Percentiles rank a stretch among this genome's conserved stretches.
Conservation (phyloP, 108 stramenopile genomes). For the Chaetoceros tenuissimus region DNA sequence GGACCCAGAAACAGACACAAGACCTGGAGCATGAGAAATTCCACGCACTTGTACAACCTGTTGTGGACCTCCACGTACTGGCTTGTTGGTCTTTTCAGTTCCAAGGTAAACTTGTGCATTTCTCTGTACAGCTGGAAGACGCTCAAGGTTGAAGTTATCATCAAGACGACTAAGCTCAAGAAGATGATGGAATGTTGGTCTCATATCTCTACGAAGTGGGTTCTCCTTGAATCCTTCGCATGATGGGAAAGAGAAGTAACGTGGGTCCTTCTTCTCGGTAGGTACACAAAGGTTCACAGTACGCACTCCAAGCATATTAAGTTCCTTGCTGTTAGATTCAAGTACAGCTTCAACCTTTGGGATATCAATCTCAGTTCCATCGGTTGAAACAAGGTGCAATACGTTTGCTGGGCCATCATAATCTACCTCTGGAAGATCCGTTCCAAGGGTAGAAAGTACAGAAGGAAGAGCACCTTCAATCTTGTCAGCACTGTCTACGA, state of each 20-base stretch:
- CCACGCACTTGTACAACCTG: conserved; percentile 92
- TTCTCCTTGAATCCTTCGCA: conserved; percentile 78
- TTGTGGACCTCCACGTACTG: conserved; percentile 56
- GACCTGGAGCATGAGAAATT: conserved; percentile 83
- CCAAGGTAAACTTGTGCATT: conserved; percentile 92
- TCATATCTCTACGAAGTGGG: conserved; percentile 91
- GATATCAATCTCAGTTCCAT: conserved; percentile 21
- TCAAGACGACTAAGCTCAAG: conserved; percentile 80
- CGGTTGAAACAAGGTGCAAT: conserved; percentile 66
- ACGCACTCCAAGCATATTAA: conserved; percentile 73
- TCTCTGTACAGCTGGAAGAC: conserved; percentile 81
- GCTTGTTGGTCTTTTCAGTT: conserved; percentile 54
- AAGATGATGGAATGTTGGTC: conserved; percentile 93
- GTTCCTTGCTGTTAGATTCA: conserved; percentile 35
- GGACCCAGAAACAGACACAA: conserved; percentile 58
- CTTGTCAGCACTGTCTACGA: conserved; percentile 35
- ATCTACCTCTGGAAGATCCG: conserved; percentile 37
- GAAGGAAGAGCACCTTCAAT: conserved; percentile 44
- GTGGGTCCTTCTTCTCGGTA: conserved; percentile 61
- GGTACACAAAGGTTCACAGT: conserved; percentile 70
- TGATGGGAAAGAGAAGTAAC: conserved; percentile 81
- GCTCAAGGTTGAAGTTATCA: conserved; percentile 80
- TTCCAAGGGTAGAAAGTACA: conserved; percentile 52
- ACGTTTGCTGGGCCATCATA: conserved; percentile 69
- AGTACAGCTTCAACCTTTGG: conserved; percentile 43